Conservation (phyloP, 345 rosid genomes). For the Citrus mangshanensis region DNA sequence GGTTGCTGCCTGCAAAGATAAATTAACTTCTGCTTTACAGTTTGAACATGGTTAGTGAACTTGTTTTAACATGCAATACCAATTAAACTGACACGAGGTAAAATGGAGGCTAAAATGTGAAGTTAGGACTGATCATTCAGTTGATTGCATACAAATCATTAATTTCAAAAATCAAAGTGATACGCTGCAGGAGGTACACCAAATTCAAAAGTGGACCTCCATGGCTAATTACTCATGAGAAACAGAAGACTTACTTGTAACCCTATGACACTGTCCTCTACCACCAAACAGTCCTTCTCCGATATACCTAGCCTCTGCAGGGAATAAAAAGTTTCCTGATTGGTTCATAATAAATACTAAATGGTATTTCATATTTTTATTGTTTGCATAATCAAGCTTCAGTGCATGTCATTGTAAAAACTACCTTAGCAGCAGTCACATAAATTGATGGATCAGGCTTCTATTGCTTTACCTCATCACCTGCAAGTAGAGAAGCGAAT, state of each 20-base stretch:
- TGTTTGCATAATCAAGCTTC: neutral
- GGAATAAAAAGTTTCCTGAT: neutral
- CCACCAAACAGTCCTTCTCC: conserved; percentile 73
- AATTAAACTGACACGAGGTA: neutral
- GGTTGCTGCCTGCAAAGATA: conserved; percentile 66
- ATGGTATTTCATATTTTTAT: neutral
- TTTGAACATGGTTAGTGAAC: neutral
- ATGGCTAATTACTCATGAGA: neutral
- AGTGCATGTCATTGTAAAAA: neutral
- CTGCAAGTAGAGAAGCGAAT: conserved; percentile 29
- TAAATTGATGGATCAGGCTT: conserved; percentile 93
- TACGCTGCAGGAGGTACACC: neutral
- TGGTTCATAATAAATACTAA: neutral
- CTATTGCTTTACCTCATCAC: conserved; percentile 96
- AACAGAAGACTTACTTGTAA: conserved; percentile 47
- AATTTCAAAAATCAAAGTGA: neutral
- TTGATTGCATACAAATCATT: neutral
- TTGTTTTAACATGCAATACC: neutral
- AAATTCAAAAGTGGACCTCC: neutral
- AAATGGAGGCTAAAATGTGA: neutral
- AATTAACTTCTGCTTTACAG: conserved; percentile 7
- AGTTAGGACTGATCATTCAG: neutral
- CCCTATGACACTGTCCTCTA: conserved; percentile 96
- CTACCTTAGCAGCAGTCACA: conserved; percentile 71
- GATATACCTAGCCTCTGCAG: conserved; percentile 75